Evolutionary conservation across 2,329 filamentous ascomycete genomes (phyloP), one percentile per base, ranked within the genome.

Genomic region (Dactylellina sp.): DNA sequence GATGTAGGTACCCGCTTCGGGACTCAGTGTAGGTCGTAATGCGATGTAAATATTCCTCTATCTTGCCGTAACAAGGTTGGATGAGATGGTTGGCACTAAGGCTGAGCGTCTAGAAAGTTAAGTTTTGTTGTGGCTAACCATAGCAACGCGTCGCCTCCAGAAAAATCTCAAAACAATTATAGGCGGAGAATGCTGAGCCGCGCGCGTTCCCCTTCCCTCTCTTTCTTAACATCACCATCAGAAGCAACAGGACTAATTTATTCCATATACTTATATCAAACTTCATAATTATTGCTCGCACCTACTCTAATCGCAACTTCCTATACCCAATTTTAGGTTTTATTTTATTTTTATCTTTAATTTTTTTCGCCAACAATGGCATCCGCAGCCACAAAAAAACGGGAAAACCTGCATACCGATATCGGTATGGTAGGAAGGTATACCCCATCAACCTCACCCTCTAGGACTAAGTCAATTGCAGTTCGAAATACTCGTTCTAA

Each of bases 381-480:
- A 24, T 37, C 44, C n/a, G 22, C 22, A 20, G 46, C 47, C n/a
- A 44, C 7, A 0, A 72, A 65, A 40, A 61, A 65, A 37, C 68
- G 68, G 44, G 68, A 72, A 42, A 72, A 72, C 35, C 50, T 72
- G 24, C 68, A 72, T 24, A 72, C 68, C 20, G 68, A 72, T 40
- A 65, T 72, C 46, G 68, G 68, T 6, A 60, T 72, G 37, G 68
- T 72, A 16, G 68, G 68, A 24, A 65, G 68, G 68, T 72, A 65
- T 32, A 11, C 18, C n/a, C 1, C 32, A 24, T n/a, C 35, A 24
- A 18, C 14, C 50, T 2, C 7, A 18, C 6, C 7, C 44, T 44
- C 20, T 44, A n/a, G n/a, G n/a, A 25, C 32, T 35, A 35, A 6
- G 32, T 35, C 32, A n/a, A n/a, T n/a, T n/a, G n/a, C n/a, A n/a